Conservation (phyloP, 2,329 filamentous ascomycete species). For the Hymenoscyphus scutula region DNA sequence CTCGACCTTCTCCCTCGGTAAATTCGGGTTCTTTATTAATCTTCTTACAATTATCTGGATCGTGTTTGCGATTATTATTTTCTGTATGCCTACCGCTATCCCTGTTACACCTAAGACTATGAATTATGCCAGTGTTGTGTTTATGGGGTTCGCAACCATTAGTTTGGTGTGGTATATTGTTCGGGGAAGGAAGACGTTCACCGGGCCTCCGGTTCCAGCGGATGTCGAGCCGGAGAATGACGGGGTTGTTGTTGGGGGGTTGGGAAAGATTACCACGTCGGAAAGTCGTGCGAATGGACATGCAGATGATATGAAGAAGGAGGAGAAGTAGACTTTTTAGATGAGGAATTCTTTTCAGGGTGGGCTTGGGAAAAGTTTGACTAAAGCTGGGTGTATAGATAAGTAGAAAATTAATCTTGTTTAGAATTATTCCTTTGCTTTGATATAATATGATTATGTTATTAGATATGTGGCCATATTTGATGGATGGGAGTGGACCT, state of each 20-base stretch:
- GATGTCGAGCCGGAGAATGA: slow-evolving; percentile 30
- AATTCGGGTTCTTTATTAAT: slow-evolving; percentile 68
- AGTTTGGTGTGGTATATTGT: slow-evolving; percentile 62
- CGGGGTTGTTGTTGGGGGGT: slow-evolving; percentile 23
- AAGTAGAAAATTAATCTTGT: too few relatives aligned
- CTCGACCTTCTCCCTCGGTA: slow-evolving; percentile 67
- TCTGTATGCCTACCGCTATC: slow-evolving; percentile 69
- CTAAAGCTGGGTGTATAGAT: too few relatives aligned
- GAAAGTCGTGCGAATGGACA: neutral
- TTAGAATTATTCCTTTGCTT: too few relatives aligned
- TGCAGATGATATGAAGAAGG: neutral
- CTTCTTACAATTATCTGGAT: slow-evolving; percentile 69
- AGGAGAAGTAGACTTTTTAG: neutral
- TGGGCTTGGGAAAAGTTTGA: too few relatives aligned
- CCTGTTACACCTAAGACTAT: slow-evolving; percentile 55
- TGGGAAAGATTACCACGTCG: slow-evolving; percentile 25
- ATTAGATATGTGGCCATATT: too few relatives aligned
- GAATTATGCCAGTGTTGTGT: slow-evolving; percentile 68
- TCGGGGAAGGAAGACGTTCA: slow-evolving; percentile 62
- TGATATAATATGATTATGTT: too few relatives aligned
- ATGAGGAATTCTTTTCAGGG: neutral
- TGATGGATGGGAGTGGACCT: too few relatives aligned
- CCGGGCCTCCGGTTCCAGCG: slow-evolving; percentile 46
- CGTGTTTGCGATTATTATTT: slow-evolving; percentile 64
- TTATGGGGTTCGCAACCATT: slow-evolving; percentile 59